These are phyloP conservation scores for Chaetomiaceae sp. DNA, from an alignment of 2,329 filamentous ascomycete genomes.

Conservation along the genomic window DNA sequence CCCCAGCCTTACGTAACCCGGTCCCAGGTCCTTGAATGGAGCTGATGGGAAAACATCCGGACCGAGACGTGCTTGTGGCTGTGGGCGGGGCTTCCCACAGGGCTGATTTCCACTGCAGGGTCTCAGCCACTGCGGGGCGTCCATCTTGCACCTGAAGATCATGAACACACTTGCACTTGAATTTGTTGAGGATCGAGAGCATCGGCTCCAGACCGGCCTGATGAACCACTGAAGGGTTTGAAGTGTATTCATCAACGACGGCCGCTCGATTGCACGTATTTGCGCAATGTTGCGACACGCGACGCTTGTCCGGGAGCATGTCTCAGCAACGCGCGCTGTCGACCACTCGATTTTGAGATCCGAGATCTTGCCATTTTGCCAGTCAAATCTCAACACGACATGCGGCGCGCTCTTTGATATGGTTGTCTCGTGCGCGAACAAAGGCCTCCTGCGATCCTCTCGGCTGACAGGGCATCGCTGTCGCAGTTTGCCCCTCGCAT, in stretches of 20 bases:
- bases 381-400: neutral
- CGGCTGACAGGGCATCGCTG: neutral
- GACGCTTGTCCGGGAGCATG: slow-evolving; percentile 2
- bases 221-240: neutral
- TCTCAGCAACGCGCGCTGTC: slow-evolving; percentile 8
- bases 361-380: neutral
- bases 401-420: no score
- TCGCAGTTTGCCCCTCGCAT: slow-evolving; percentile 2
- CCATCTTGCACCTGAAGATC: no score
- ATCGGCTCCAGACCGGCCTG: neutral
- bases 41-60: neutral
- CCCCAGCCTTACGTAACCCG: slow-evolving; percentile 4
- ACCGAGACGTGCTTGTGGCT: slow-evolving; percentile 7
- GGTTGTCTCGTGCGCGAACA: neutral
- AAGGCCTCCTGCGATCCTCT: neutral
- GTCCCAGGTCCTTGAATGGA: neutral
- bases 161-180: no score
- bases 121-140: slow-evolving; percentile 5
- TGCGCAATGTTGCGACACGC: neutral
- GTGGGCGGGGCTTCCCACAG: neutral
- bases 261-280: neutral
- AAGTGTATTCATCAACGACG: neutral
- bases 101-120: neutral
- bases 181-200: no score
- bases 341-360: slow-evolving; percentile 10